phyloP scores from a whole-genome alignment of 2,329 filamentous ascomycete genomes.

The Diaporthe citriasiana region DNA sequence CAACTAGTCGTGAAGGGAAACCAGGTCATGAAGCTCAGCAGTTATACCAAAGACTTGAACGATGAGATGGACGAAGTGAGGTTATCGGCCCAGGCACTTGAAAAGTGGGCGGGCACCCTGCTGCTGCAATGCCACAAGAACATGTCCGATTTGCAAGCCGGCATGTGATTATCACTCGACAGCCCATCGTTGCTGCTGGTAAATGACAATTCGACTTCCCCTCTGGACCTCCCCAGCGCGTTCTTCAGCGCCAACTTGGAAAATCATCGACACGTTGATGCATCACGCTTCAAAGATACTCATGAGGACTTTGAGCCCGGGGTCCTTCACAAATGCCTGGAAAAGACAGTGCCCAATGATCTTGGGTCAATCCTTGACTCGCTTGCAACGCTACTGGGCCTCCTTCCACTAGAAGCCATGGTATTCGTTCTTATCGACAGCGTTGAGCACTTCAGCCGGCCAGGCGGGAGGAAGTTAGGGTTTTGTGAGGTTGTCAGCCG shows the following conservation, averaged over 20 bases:
- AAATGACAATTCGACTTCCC: background rate
- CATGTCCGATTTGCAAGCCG: background rate
- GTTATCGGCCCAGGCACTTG: background rate
- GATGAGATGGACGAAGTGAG: slow-evolving; percentile 1
- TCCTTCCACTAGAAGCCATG: background rate
- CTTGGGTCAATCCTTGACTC: background rate
- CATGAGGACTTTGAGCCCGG: background rate
- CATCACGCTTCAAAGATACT: background rate
- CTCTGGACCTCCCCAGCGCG: background rate
- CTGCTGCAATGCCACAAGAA: background rate
- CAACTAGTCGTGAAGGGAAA: background rate
- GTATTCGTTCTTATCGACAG: background rate
- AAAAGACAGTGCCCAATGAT: background rate
- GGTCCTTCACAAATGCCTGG: background rate
- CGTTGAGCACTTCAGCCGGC: background rate
- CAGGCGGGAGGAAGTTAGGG: background rate
- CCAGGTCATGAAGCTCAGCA: background rate
- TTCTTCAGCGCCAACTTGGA: slow-evolving; percentile 12
- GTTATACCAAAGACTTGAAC: background rate
- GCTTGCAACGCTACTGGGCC: background rate
- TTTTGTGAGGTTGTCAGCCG: background rate
- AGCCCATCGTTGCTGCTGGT: background rate
- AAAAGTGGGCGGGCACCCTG: background rate
- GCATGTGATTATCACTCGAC: background rate
- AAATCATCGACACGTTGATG: background rate